phyloP scores from a whole-genome alignment of 768 basidiomycete genomes.

The Lactarius hengduanensis region DNA sequence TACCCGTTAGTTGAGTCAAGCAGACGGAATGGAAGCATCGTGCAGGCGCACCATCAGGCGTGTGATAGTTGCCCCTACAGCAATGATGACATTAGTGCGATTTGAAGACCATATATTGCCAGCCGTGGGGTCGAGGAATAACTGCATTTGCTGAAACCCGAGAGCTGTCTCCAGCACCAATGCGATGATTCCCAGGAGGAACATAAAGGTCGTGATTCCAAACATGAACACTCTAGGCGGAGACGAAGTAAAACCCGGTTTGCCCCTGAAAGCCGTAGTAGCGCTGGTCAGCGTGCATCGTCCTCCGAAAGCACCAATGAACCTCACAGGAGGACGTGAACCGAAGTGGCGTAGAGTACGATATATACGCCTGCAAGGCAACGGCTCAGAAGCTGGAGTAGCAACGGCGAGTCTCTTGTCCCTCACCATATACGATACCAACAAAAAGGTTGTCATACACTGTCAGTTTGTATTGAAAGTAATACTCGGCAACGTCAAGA shows the following conservation, averaged over 20 bases:
- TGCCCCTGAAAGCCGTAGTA: neutral
- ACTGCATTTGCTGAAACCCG: constrained; percentile 12
- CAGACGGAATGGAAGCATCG: neutral
- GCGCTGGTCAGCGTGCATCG: neutral
- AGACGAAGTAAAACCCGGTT: constrained; percentile 19
- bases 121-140: constrained; percentile 12
- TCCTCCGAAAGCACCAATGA: neutral
- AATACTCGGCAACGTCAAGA: neutral
- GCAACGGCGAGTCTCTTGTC: neutral
- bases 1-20: neutral
- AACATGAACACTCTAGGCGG: constrained; percentile 20
- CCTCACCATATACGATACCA: constrained; percentile 21
- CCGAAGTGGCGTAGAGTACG: constrained; percentile 12
- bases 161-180: constrained; percentile 17
- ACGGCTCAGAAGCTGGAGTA: neutral
- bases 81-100: constrained; percentile 1
- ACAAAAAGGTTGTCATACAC: constrained; percentile 19
- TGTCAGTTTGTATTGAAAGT: constrained; percentile 5
- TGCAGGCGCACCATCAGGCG: constrained; percentile 11
- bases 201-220: constrained; percentile 23
- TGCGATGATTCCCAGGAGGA: constrained; percentile 14
- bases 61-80: constrained; percentile 9
- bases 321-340: constrained; percentile 23
- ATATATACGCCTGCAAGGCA: constrained; percentile 11
- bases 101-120: constrained; percentile 13